Evolutionary conservation across 345 rosid genomes (phyloP), one percentile per base, ranked within the genome.

Genomic region (Erodium maritimum): DNA sequence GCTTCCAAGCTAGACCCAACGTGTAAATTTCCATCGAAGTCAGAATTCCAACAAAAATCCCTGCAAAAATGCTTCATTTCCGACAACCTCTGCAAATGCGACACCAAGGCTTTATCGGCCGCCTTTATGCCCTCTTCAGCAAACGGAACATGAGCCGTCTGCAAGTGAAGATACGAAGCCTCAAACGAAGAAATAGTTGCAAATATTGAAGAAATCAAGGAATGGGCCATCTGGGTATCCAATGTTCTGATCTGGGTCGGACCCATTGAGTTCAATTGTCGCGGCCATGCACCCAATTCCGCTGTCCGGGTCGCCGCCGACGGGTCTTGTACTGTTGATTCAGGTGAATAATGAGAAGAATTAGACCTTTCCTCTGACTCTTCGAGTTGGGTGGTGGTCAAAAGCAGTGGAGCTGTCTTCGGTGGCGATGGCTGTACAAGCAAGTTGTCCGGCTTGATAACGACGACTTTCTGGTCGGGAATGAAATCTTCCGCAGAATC

Each of bases 401-500:
- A 58, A 20, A 61, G 73, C 73, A 7, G 24, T 60, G 37, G 18
- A 6, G 18, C 58, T 0, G 24, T 50, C 8, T 25, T 20, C 42
- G 59, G 53, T 59, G 51, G 65, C n/a, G 51, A 61, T 74, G 1
- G 55, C 0, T 54, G 33, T 25, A 25, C 7, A 3, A 3, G 63
- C 63, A 19, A 58, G 52, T 52, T 68, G 64, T 91, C 96, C 0
- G 96, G 99, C 59, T 86, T 93, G 67, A 89, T 74, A 61, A 93
- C 94, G 59, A 93, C 91, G 53, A 93, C 96, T 60, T 90, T 82
- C 71, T 86, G 99, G 69, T 88, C 94, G 71, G 91, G 67, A 73
- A 93, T 89, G 80, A 93, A 82, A 63, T 86, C 98, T 21, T 91
- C 97, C 19, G 86, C 63, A 55, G 95, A 90, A 62, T 90, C 93